phyloP scores from a whole-genome alignment of 345 rosid genomes.

The Limnanthes douglasii region DNA sequence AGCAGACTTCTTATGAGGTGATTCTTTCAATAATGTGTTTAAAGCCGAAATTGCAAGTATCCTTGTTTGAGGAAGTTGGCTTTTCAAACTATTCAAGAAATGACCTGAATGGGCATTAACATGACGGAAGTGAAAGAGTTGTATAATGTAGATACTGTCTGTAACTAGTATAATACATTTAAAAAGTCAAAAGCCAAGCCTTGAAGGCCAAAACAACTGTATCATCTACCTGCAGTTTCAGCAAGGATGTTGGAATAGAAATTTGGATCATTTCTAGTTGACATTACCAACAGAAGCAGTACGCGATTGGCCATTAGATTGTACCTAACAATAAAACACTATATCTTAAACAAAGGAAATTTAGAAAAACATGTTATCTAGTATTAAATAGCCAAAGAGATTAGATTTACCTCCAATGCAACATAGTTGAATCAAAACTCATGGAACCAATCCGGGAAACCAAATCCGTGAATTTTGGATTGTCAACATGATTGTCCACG shows the following conservation, averaged over 20 bases:
- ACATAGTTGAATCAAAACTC: slow-evolving; percentile 80
- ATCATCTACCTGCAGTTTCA: slow-evolving; percentile 74
- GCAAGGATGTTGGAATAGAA: slow-evolving; percentile 56
- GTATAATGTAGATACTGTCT: too few relatives aligned
- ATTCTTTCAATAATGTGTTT: slow-evolving; percentile 82
- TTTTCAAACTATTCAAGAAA: slow-evolving; percentile 81
- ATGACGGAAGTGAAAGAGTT: slow-evolving; percentile 6
- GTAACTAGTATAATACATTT: too few relatives aligned
- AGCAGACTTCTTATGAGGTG: slow-evolving; percentile 62
- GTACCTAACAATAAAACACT: slow-evolving; percentile 42
- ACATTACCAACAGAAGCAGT: slow-evolving; percentile 83
- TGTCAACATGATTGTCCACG: slow-evolving; percentile 41
- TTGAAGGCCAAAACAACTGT: too few relatives aligned
- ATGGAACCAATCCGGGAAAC: slow-evolving; percentile 77
- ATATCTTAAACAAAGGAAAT: slow-evolving; percentile 8
- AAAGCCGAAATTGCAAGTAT: slow-evolving; percentile 95
- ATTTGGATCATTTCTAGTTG: slow-evolving; percentile 54
- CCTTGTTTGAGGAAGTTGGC: slow-evolving; percentile 99
- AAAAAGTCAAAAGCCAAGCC: too few relatives aligned
- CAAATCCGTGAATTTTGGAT: slow-evolving; percentile 53
- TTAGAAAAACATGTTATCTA: neutral
- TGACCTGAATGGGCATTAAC: slow-evolving; percentile 48
- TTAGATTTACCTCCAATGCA: slow-evolving; percentile 99
- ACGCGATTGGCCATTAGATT: slow-evolving; percentile 98
- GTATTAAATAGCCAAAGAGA: too few relatives aligned